Conservation (phyloP, 352 stramenopile species). For the Phytophthora parvispora region DNA sequence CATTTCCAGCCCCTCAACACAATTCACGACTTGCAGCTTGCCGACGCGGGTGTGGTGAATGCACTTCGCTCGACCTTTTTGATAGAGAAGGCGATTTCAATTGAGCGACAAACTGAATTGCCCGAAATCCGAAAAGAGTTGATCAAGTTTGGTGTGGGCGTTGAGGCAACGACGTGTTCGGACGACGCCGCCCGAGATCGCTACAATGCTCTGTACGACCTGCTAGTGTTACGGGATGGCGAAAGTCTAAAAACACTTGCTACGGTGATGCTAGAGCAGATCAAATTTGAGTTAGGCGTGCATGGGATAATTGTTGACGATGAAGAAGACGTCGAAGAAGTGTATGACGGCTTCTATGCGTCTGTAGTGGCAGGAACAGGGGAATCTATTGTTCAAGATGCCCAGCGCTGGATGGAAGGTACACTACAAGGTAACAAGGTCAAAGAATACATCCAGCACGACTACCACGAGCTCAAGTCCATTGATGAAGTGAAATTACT, state of each 20-base stretch:
- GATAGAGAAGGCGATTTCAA: conserved; percentile 78
- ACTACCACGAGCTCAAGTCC: conserved; percentile 69
- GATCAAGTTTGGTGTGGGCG: conserved; percentile 63
- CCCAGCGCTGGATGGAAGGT: conserved; percentile 72
- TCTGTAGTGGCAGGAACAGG: conserved; percentile 63
- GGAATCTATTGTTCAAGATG: conserved; percentile 70
- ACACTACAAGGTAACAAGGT: conserved; percentile 49
- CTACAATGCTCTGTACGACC: conserved; percentile 69
- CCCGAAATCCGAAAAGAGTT: conserved; percentile 55
- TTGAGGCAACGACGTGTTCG: conserved; percentile 17
- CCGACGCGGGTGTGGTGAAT: conserved; percentile 64
- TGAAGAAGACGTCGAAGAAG: conserved; percentile 68
- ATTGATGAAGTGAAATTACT: conserved; percentile 65
- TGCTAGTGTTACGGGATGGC: conserved; percentile 76
- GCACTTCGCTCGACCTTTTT: conserved; percentile 69
- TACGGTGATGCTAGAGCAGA: conserved; percentile 64
- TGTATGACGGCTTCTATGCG: conserved; percentile 74
- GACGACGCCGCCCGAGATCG: conserved; percentile 32
- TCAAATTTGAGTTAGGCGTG: conserved; percentile 67
- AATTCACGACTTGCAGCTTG: conserved; percentile 66
- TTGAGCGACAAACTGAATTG: conserved; percentile 55
- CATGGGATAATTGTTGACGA: conserved; percentile 72
- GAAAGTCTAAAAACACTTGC: conserved; percentile 74
- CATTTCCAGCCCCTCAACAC: conserved; percentile 39
- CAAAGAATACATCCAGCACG: conserved; percentile 67